Conservation (phyloP, 2,329 filamentous ascomycete species). For the Talaromyces islandicus region DNA sequence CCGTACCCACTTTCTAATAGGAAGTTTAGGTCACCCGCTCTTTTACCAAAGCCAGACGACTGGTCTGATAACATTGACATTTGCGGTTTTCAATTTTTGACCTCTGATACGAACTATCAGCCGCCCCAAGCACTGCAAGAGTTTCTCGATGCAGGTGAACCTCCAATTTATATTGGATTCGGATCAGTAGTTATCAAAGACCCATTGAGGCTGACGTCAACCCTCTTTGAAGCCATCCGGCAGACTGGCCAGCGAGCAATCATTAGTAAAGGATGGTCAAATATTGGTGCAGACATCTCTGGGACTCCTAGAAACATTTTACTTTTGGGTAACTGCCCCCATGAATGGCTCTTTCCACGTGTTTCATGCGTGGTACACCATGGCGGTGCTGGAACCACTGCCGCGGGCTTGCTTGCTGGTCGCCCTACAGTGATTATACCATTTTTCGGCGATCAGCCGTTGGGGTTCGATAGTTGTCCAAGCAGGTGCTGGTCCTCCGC, state of each 20-base stretch:
- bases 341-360: conserved; percentile 81
- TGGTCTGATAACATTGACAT: conserved; percentile 30
- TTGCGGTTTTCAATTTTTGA: conserved; percentile 43
- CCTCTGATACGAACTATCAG: conserved; percentile 9
- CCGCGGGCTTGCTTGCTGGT: conserved; percentile 72
- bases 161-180: conserved; percentile 76
- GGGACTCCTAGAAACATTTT: conserved; percentile 68
- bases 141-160: conserved; percentile 62
- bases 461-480: conserved; percentile 72
- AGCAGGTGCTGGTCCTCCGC: conserved; percentile 65
- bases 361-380: conserved; percentile 82
- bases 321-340: conserved; percentile 77
- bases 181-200: conserved; percentile 77
- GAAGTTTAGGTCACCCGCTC: conserved; percentile 14
- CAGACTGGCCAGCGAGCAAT: conserved; percentile 65
- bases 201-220: conserved; percentile 62
- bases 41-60: conserved; percentile 38
- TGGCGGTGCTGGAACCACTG: conserved; percentile 36
- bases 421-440: conserved; percentile 78
- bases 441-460: conserved; percentile 81
- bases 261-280: conserved; percentile 83
- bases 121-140: conserved; percentile 53
- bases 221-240: conserved; percentile 65
- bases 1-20: too few species aligned
- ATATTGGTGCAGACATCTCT: conserved; percentile 55